Base-by-base conservation (phyloP, 768 basidiomycete genomes). In the Tylopilus rubrobrunneus region DNA sequence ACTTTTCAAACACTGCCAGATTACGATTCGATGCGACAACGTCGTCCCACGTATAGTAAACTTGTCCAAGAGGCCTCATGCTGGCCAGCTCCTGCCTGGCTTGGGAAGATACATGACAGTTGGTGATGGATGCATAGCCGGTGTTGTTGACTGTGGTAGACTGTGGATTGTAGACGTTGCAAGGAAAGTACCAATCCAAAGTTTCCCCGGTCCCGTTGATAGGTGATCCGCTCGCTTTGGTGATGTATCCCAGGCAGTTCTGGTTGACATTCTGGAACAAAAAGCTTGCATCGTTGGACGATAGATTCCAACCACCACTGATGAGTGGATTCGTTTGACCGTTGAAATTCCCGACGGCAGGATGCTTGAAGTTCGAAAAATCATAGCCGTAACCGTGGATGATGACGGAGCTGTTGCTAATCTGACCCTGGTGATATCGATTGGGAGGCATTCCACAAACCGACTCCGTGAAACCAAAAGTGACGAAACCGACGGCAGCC, bases 121-220 rank as follows among this genome's bases (percentile, higher is more conserved):
- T 85, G 17, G 81, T 84, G 31, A 71, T 69, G 7, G 69, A 60
- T 31, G 81, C 83, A 62, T 93, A 93, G 33, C 76, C 80, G 1
- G 89, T 89, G 27, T 79, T 57, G 67, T 98, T 95, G 4, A 56
- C 74, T 72, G 11, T 67, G 82, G 6, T 86, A 84, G 58, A 76
- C 77, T 95, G 94, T n/a, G 68, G 70, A 60, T 83, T 79, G 74
- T 78, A 87, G 43, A 96, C 73, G 65, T 99, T 98, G 78, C 97
- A 99, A 1, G 97, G 97, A 73, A 98, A 97, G 69, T 98, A 98
- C 95, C 95, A 98, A 57, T 91, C 89, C 62, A 93, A 70, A 45
- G 75, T 66, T 47, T 75, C 72, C 31, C 83, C 83, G 7, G 67
- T 78, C 33, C 82, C 81, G 4, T 82, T 76, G 62, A 98, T 96